phyloP scores from a whole-genome alignment of 2,329 filamentous ascomycete species.

The Trichoderma hamatum region DNA sequence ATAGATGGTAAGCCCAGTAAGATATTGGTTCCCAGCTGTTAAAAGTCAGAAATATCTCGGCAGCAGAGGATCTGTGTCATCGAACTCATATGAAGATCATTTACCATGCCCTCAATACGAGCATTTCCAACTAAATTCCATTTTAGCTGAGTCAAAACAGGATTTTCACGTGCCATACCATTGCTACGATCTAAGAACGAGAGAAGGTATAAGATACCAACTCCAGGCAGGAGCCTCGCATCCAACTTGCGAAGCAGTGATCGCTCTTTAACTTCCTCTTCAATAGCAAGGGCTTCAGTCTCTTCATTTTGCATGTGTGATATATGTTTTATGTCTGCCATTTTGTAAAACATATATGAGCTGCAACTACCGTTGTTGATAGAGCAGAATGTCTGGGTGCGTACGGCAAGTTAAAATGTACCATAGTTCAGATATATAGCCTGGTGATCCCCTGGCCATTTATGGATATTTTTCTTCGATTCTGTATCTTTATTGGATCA shows the following conservation, averaged over 20 bases:
- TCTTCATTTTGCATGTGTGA: neutral
- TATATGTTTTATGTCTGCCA: neutral
- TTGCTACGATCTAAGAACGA: constrained; percentile 63
- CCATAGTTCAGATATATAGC: neutral
- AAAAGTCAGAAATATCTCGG: neutral
- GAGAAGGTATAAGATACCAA: constrained; percentile 58
- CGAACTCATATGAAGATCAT: constrained; percentile 56
- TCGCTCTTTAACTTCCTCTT: constrained; percentile 53
- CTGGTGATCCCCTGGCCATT: neutral
- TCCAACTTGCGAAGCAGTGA: constrained; percentile 62
- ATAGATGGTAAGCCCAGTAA: constrained; percentile 67
- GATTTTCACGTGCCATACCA: constrained; percentile 45
- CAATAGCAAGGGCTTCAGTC: neutral
- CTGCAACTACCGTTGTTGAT: neutral
- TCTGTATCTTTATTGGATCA: neutral
- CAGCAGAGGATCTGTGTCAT: neutral
- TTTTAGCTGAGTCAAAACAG: constrained; percentile 33
- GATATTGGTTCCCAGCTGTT: constrained; percentile 62
- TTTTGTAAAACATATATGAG: neutral
- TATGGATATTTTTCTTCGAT: neutral
- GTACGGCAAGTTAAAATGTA: neutral
- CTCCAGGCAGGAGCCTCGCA: constrained; percentile 53
- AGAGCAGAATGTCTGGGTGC: neutral
- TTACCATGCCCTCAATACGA: constrained; percentile 57
- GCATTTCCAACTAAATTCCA: constrained; percentile 57